These are phyloP conservation scores for Athelia sp. DNA, from an alignment of 1,284 basidiomycete species.

Conservation along the genomic window DNA sequence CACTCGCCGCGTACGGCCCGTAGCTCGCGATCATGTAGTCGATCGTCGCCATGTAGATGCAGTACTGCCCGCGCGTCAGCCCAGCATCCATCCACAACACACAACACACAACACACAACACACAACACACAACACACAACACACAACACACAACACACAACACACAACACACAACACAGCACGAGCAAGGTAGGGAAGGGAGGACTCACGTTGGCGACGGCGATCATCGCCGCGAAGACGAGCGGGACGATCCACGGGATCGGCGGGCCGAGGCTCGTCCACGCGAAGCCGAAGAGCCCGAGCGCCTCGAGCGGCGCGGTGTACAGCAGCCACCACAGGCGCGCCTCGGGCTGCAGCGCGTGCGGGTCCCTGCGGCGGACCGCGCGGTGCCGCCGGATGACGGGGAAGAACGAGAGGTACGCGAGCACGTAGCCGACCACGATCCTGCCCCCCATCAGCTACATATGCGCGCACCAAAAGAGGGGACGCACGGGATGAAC, in stretches of 20 bases:
- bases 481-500: slow-evolving; percentile 12
- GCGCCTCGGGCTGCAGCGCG: slow-evolving; percentile 11
- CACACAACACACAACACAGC: no score
- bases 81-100: no score
- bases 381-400: slow-evolving; percentile 9
- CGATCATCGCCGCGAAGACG: slow-evolving; percentile 12
- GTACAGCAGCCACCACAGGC: slow-evolving; percentile 13
- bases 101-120: no score
- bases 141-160: no score
- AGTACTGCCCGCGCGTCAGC: slow-evolving; percentile 5
- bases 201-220: slow-evolving; percentile 8
- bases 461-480: no score
- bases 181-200: no score
- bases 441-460: no score
- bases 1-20: slow-evolving; percentile 13
- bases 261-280: slow-evolving; percentile 14
- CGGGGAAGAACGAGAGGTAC: slow-evolving; percentile 13
- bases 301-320: slow-evolving; percentile 13
- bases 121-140: no score
- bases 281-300: slow-evolving; percentile 15
- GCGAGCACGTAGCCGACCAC: slow-evolving; percentile 13
- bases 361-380: slow-evolving; percentile 7
- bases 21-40: slow-evolving; percentile 16
- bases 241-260: slow-evolving; percentile 13
- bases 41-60: slow-evolving; percentile 16